Base-by-base conservation (phyloP, 192 early-diverging fungal genomes). In the Physocladia obscura region DNA sequence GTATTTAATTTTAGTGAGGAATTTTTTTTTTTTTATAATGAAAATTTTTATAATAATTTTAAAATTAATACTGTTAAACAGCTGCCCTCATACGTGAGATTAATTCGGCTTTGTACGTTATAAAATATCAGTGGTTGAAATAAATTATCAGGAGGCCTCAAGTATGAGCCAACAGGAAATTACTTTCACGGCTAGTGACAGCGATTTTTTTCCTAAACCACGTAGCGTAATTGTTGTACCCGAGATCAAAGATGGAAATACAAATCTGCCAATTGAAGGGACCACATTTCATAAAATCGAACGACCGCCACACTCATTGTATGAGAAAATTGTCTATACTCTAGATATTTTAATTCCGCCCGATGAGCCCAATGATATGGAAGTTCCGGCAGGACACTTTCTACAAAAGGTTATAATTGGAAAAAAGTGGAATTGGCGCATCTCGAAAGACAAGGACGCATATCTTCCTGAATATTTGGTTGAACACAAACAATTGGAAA, bases 301-400 rank as follows among this genome's bases (percentile, higher is more conserved):
- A 30, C 35, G 69, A 22, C 69, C 69, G 6, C 57, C 69, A 19
- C 57, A 49, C 15, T 67, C 57, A 24, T 24, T 70, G 4, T 84
- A 81, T 57, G 77, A 84, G 63, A 58, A 72, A 22, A 64, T 84
- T 31, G 76, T 74, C 24, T 84, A 75, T 69, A 31, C 55, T 11
- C 61, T 77, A 50, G 79, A 80, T 49, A 78, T 84, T 64, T 71
- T 84, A 15, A 64, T 84, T 15, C 75, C 82, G 0, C 62, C 69
- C 17, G 75, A 81, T 35, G 72, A 73, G 32, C 63, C 71, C 2
- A 58, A 73, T 3, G 71, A 77, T 3, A 76, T 84, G 73, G 57
- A 61, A 19, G 82, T 84, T 8, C 82, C 82, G 19, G 31, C 36
- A 6, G 82, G 72, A 17, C 58, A 37, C 29, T 73, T 75, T 57